phyloP scores from a whole-genome alignment of 345 rosid genomes.

The Eucalyptus sideroxylon region DNA sequence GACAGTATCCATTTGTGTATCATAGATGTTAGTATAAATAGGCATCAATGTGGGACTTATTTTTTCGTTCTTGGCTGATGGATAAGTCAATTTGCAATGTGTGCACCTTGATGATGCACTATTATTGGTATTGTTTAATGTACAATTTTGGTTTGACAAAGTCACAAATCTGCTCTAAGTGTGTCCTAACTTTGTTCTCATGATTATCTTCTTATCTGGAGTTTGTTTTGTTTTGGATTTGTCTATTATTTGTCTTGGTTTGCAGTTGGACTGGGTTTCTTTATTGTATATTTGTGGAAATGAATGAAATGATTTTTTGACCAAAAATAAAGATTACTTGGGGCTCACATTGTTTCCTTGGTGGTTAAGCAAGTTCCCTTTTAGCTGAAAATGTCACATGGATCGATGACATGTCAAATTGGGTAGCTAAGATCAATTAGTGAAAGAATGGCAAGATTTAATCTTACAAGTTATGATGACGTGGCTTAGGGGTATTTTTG shows the following conservation, averaged over 20 bases:
- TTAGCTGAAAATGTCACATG: background rate
- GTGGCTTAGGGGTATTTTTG: too few relatives aligned
- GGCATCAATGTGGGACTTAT: background rate
- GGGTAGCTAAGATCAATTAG: background rate
- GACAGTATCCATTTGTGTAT: background rate
- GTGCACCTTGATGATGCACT: background rate
- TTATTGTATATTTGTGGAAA: background rate
- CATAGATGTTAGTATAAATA: background rate
- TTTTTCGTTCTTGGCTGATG: background rate
- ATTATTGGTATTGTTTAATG: background rate
- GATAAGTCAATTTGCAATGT: background rate
- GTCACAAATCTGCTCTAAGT: too few relatives aligned
- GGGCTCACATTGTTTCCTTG: background rate
- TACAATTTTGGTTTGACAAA: background rate
- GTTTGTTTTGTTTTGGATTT: background rate
- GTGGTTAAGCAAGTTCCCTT: background rate
- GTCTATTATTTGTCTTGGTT: background rate
- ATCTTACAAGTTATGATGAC: too few relatives aligned
- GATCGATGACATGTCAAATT: background rate
- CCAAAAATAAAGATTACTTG: background rate
- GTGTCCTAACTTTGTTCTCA: too few relatives aligned
- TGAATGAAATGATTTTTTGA: background rate
- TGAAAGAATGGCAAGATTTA: background rate
- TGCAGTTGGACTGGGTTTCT: background rate
- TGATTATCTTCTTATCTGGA: too few relatives aligned